phyloP scores from a whole-genome alignment of 345 rosid genomes.

The Citrus inodora region DNA sequence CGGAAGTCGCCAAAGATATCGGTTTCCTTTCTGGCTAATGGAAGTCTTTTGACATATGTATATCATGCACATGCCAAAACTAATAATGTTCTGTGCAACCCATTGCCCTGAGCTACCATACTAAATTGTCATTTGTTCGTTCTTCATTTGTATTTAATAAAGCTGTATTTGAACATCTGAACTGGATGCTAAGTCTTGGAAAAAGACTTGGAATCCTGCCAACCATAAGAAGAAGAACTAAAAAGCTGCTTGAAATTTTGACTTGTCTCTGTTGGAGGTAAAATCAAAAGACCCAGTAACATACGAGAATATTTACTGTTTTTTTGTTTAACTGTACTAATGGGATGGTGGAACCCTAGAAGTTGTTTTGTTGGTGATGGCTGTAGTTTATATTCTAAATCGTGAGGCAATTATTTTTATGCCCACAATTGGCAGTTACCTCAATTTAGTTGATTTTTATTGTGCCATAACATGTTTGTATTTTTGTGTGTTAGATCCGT shows the following conservation, averaged over 20 bases:
- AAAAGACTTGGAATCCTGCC: background rate
- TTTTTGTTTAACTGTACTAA: background rate
- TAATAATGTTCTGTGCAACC: background rate
- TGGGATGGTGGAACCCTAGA: background rate
- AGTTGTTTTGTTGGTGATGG: background rate
- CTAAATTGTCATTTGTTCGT: background rate
- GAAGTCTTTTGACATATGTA: background rate
- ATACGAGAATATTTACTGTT: background rate
- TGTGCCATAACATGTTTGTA: constrained; percentile 12
- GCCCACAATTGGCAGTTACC: background rate
- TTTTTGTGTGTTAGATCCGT: constrained; percentile 55
- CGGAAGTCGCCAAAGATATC: background rate
- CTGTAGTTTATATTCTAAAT: background rate
- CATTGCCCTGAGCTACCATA: background rate
- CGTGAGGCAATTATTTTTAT: background rate
- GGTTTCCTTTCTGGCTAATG: background rate
- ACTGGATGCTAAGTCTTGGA: background rate
- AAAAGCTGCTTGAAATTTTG: constrained; percentile 1
- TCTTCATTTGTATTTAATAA: background rate
- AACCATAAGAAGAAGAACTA: background rate
- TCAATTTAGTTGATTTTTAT: constrained; percentile 13
- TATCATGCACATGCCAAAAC: background rate
- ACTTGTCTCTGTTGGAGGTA: background rate
- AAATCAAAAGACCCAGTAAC: background rate
- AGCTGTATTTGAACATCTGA: background rate